phyloP scores from a whole-genome alignment of 2,329 filamentous ascomycete genomes.

The Neospermospora avenae region DNA sequence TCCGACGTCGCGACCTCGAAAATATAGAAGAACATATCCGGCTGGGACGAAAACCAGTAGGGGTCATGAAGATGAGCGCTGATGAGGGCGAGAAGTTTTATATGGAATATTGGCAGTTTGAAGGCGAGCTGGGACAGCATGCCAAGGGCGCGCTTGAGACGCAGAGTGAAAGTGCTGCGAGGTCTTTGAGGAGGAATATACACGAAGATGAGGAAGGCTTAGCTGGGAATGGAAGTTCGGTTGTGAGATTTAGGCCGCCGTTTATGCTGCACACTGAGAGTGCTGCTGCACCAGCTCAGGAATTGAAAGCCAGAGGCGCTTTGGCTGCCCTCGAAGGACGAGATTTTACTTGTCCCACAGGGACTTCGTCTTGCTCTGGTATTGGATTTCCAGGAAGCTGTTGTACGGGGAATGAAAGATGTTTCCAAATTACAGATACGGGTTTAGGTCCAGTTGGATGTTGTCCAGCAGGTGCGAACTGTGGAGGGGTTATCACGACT shows the following conservation, averaged over 20 bases:
- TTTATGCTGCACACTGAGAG: slow-evolving; percentile 47
- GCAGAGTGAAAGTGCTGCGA: neutral
- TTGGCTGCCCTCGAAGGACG: slow-evolving; percentile 52
- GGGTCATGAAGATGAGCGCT: slow-evolving; percentile 67
- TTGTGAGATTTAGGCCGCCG: slow-evolving; percentile 44
- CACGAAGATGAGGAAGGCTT: slow-evolving; percentile 21
- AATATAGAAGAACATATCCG: slow-evolving; percentile 38
- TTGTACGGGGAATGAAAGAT: slow-evolving; percentile 64
- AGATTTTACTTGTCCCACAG: slow-evolving; percentile 62
- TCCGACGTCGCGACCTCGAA: slow-evolving; percentile 40
- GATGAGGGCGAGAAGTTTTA: slow-evolving; percentile 73
- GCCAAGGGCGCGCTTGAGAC: slow-evolving; percentile 2
- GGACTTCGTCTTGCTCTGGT: slow-evolving; percentile 60
- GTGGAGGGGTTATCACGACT: slow-evolving; percentile 58
- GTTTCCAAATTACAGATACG: slow-evolving; percentile 60
- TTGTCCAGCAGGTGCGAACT: slow-evolving; percentile 63
- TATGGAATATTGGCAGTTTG: slow-evolving; percentile 55
- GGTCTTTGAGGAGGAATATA: slow-evolving; percentile 20
- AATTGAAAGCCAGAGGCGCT: slow-evolving; percentile 36
- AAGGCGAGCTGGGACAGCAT: slow-evolving; percentile 18
- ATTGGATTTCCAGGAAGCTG: slow-evolving; percentile 70
- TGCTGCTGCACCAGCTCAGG: neutral
- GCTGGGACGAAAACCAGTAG: slow-evolving; percentile 48
- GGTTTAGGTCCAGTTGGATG: slow-evolving; percentile 69
- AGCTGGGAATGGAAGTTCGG: slow-evolving; percentile 23